A percentile compares a stretch with the other conserved stretches of the same genome.
Evolutionary conservation across 768 basidiomycete genomes (phyloP).

Genomic region (Agaricus blazei): DNA sequence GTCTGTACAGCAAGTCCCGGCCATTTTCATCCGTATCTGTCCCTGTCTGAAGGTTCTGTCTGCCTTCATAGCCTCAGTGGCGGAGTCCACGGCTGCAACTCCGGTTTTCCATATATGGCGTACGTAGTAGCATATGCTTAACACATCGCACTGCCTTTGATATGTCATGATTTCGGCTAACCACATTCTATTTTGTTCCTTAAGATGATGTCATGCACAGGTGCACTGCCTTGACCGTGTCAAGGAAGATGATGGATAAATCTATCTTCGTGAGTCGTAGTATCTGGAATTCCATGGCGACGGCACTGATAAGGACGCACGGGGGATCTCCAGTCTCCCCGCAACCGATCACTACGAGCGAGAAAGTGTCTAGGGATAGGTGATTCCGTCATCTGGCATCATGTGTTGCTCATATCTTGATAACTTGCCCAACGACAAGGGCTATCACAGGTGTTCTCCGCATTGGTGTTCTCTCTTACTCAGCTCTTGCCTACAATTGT

Average conservation of each 20-base stretch:
- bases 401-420: background rate
- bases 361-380: background rate
- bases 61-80: conserved; percentile 28
- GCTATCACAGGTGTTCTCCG: conserved; percentile 29
- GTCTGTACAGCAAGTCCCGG: conserved; percentile 18
- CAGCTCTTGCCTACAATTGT: conserved; percentile 30
- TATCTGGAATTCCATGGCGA: background rate
- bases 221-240: conserved; percentile 27
- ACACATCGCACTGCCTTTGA: background rate
- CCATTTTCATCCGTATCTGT: conserved; percentile 22
- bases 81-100: conserved; percentile 29
- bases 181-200: background rate
- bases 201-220: conserved; percentile 35
- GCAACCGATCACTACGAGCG: background rate
- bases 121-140: conserved; percentile 16
- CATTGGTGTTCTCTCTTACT: conserved; percentile 33
- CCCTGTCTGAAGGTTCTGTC: conserved; percentile 29
- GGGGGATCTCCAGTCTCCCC: conserved; percentile 28
- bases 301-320: conserved; percentile 14
- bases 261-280: conserved; percentile 29
- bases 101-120: conserved; percentile 34
- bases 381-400: background rate
- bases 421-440: conserved; percentile 34
- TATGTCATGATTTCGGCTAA: too few species aligned
- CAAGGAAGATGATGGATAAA: conserved; percentile 28